Evolutionary conservation across 75 land plant species (phyloP), one percentile per base, ranked within the genome.

Genomic region (Picea sitchensis): DNA sequence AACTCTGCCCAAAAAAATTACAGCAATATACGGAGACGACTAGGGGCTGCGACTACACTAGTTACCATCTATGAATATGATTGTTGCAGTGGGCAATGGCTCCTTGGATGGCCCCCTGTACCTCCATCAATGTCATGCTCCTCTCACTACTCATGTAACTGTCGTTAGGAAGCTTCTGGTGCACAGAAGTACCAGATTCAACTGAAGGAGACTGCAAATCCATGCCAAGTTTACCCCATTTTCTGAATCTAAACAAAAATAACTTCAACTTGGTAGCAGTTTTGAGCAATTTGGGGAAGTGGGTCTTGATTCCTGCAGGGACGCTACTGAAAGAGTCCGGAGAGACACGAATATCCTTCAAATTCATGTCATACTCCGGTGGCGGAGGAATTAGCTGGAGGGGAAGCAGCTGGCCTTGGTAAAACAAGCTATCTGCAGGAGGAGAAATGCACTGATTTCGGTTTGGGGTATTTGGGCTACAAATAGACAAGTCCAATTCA

Each of bases 181-280:
- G 71, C 3, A 77, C 2, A 30, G 9, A 36, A 9, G 32, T 20
- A 14, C 59, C 67, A 63, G 7, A 17, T 59, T 74, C 32, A 77
- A 30, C 26, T 13, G 31, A 51, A 44, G 76, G 41, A 47, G 76
- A 11, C 63, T 54, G 61, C 61, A 58, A 58, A 30, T 83, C 30
- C 60, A 60, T 80, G 32, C 81, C 62, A 13, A 62, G 73, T n/a
- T 61, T 64, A 80, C 44, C 41, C 36, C 79, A 80, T 61, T 84
- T 91, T 76, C 77, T 86, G 23, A 88, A 57, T 9, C 88, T 84
- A 23, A 84, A 64, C 76, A 88, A 44, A 76, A 83, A 84, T 38
- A 91, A 81, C 11, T 84, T 76, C 41, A 91, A 77, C 84, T 83
- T 91, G 30, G 88, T 82, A 13, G 92, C 92, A 1, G 92, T 82